Conservation (phyloP, 139 green algal genomes). For the Coelastrella sp. region DNA sequence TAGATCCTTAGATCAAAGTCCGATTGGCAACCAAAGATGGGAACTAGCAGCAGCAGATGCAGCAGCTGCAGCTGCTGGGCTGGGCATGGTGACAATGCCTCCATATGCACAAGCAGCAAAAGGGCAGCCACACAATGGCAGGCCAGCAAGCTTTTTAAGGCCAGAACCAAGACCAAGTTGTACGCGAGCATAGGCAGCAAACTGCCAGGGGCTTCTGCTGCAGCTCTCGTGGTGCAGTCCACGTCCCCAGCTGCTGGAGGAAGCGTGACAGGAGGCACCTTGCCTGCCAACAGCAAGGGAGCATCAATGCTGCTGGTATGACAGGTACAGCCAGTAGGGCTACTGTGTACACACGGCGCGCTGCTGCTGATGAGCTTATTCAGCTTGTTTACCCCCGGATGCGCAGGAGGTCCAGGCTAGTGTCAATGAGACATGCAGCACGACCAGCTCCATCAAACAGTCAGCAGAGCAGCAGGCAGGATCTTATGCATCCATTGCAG, state of each 20-base stretch:
- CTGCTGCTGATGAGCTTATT: too few species aligned
- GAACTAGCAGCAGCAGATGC: background rate
- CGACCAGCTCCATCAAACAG: too few species aligned
- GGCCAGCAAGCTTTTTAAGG: background rate
- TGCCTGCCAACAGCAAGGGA: background rate
- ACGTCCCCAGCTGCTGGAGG: background rate
- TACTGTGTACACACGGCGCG: too few species aligned
- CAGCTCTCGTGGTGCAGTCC: too few species aligned
- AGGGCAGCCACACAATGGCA: too few species aligned
- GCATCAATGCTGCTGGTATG: too few species aligned
- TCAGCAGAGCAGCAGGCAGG: too few species aligned
- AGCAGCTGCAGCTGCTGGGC: background rate
- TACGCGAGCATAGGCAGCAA: background rate
- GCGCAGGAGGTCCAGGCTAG: too few species aligned
- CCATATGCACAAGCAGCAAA: background rate
- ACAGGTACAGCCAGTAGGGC: too few species aligned
- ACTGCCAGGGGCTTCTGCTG: background rate
- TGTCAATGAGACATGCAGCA: too few species aligned
- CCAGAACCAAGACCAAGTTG: background rate
- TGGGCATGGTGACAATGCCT: background rate
- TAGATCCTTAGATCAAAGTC: background rate
- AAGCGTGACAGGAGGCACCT: background rate
- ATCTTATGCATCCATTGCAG: too few species aligned
- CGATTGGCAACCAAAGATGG: background rate
- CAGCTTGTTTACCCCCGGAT: too few species aligned